Conservation (phyloP, 768 basidiomycete genomes). For the Gautieria morchelliformis region DNA sequence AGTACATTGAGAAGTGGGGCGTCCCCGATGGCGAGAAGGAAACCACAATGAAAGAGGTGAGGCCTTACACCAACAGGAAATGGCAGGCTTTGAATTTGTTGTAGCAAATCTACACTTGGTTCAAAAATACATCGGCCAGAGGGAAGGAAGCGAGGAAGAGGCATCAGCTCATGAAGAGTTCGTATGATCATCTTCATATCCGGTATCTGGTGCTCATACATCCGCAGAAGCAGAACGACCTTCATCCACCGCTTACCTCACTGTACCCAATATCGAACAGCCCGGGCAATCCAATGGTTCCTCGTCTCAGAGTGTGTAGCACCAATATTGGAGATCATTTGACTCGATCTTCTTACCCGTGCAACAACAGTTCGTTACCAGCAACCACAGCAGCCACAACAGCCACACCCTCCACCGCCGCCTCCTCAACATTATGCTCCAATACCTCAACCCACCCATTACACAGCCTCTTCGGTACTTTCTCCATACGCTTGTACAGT, state of each 20-base stretch:
- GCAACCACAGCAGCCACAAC: constrained; percentile 1
- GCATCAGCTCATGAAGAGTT: constrained; percentile 11
- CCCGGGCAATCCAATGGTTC: background rate
- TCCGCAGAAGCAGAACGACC: constrained; percentile 8
- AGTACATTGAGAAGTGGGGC: constrained; percentile 51
- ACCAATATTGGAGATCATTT: background rate
- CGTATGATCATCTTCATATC: constrained; percentile 9
- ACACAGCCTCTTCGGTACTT: background rate
- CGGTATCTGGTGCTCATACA: constrained; percentile 9
- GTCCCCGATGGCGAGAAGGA: constrained; percentile 53
- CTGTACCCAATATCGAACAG: constrained; percentile 8
- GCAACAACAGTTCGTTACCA: constrained; percentile 3
- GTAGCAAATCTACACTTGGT: constrained; percentile 68
- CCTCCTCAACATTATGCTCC: constrained; percentile 38
- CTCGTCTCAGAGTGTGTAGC: constrained; percentile 5
- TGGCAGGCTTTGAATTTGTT: constrained; percentile 9
- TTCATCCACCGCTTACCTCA: constrained; percentile 6
- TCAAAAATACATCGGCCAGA: constrained; percentile 59
- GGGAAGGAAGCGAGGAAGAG: constrained; percentile 29
- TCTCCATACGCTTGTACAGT: constrained; percentile 1
- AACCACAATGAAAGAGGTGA: constrained; percentile 51
- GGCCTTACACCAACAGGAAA: constrained; percentile 10
- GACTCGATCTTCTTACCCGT: background rate
- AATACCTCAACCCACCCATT: constrained; percentile 1
- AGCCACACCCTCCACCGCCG: constrained; percentile 14